Conservation (phyloP, 441 rosid genomes). For the Erodium moschatum region DNA sequence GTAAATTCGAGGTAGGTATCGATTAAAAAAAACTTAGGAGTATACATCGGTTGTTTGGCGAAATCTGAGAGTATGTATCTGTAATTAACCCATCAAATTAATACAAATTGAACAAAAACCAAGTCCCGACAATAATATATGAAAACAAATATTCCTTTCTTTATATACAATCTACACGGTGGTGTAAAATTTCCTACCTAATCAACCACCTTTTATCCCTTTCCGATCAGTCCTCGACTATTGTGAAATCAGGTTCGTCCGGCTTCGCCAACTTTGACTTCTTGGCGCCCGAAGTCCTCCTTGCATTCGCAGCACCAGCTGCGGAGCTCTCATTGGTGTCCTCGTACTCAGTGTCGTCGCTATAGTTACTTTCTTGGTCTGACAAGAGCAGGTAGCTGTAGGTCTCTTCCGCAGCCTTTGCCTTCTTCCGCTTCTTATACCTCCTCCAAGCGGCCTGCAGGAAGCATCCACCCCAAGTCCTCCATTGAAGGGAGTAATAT, state of each 20-base stretch:
- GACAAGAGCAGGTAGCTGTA: slow-evolving; percentile 22
- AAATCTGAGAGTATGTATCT: too few species aligned
- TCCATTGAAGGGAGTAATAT: slow-evolving; percentile 89
- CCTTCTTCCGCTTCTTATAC: slow-evolving; percentile 52
- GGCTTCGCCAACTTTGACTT: slow-evolving; percentile 53
- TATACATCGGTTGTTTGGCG: too few species aligned
- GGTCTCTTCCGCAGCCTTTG: slow-evolving; percentile 33
- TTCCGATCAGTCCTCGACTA: slow-evolving; percentile 19
- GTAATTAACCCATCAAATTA: too few species aligned
- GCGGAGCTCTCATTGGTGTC: slow-evolving; percentile 31
- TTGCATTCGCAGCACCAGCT: too few species aligned
- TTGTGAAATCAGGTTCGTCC: slow-evolving; percentile 53
- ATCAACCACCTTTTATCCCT: not conserved
- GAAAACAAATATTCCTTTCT: too few species aligned
- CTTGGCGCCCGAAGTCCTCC: slow-evolving; percentile 52
- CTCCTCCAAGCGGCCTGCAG: slow-evolving; percentile 83
- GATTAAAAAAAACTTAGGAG: too few species aligned
- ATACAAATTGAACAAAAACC: too few species aligned
- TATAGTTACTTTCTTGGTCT: slow-evolving; percentile 4
- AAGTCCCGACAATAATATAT: too few species aligned
- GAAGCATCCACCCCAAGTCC: slow-evolving; percentile 93
- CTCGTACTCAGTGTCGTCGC: slow-evolving; percentile 18
- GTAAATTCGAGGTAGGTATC: too few species aligned
- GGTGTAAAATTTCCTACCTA: slow-evolving; percentile 19
- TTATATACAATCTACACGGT: too few species aligned